phyloP scores from a whole-genome alignment of 257 asterid species.

The Solanum ossicruentum region DNA sequence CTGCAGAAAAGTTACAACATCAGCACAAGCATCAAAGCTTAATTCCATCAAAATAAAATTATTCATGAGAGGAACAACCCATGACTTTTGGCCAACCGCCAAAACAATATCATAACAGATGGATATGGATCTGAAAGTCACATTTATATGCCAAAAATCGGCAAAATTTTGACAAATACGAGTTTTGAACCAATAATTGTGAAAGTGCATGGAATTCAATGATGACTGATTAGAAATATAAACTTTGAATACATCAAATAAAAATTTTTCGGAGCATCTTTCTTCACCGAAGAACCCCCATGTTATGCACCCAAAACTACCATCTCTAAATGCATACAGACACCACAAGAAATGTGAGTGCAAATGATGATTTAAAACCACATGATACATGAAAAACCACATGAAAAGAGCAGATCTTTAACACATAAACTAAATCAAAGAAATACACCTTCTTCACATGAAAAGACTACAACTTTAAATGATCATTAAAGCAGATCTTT shows the following conservation, averaged over 20 bases:
- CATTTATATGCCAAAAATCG: neutral
- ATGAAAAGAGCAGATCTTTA: neutral
- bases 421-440: neutral
- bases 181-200: neutral
- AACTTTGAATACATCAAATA: neutral
- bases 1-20: conserved; percentile 19
- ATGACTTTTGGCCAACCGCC: neutral
- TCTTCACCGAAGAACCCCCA: neutral
- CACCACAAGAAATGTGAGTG: neutral
- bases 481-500: neutral
- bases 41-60: neutral
- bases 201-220: neutral
- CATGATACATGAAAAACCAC: neutral
- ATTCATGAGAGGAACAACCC: neutral
- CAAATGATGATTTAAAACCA: neutral
- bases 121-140: neutral
- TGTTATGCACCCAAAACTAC: neutral
- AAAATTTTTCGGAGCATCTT: neutral
- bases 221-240: neutral
- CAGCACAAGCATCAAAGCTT: neutral
- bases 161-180: neutral
- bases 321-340: neutral
- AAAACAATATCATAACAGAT: neutral
- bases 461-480: neutral
- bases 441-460: neutral